A percentile compares a stretch with the other conserved stretches of the same genome.
These are phyloP conservation scores for Musa balbisiana DNA, from an alignment of 202 grass and related monocot genomes.

Conservation along the genomic window DNA sequence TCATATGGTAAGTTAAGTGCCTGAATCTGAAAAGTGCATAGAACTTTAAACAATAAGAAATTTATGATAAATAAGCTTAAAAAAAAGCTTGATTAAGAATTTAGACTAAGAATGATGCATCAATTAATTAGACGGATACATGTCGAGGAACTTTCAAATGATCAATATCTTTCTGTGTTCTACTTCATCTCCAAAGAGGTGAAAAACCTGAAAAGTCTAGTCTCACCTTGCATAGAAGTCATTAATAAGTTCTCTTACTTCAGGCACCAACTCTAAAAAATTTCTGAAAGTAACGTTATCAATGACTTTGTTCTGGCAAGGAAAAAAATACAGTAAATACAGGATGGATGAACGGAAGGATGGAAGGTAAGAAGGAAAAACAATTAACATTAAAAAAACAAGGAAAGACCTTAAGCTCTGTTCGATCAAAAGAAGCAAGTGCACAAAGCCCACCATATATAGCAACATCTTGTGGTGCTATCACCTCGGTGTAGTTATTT, in stretches of 20 bases:
- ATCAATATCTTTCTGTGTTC: no score
- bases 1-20: no score
- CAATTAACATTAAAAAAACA: neutral
- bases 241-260: constrained; percentile 90
- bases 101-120: no score
- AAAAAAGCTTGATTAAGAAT: no score
- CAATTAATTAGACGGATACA: no score
- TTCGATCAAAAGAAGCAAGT: constrained; percentile 91
- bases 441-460: constrained; percentile 87
- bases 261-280: constrained; percentile 86
- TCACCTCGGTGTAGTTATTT: constrained; percentile 79
- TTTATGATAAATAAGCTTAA: no score
- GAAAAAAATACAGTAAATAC: constrained; percentile 5
- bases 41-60: no score
- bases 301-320: constrained; percentile 66
- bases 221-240: constrained; percentile 90
- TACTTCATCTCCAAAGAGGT: no score
- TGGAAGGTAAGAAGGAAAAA: constrained; percentile 2
- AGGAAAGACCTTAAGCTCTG: constrained; percentile 71
- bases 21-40: no score
- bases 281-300: constrained; percentile 81
- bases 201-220: neutral
- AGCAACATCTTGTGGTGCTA: constrained; percentile 87
- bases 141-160: no score
- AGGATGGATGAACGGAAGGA: neutral